phyloP scores from a whole-genome alignment of 108 stramenopile species.

The Cyclotella kingstonii region DNA sequence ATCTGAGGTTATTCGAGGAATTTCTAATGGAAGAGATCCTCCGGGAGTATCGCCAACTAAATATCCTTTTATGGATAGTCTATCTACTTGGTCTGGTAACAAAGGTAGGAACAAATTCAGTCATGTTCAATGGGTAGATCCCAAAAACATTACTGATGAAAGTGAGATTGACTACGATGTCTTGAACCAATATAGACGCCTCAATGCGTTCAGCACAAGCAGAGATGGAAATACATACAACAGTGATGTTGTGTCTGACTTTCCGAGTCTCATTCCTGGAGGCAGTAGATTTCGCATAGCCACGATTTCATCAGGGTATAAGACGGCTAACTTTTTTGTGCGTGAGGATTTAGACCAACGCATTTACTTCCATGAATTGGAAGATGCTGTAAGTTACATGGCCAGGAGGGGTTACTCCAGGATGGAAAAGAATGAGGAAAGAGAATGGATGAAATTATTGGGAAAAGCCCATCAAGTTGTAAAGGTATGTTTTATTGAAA shows the following conservation, averaged over 20 bases:
- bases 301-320: conserved; percentile 36
- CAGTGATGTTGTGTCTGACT: not conserved
- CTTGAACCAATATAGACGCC: conserved; percentile 4
- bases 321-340: conserved; percentile 32
- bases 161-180: conserved; percentile 10
- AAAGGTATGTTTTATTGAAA: conserved; percentile 14
- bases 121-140: conserved; percentile 22
- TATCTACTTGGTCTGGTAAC: not conserved
- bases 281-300: conserved; percentile 20
- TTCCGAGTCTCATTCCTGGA: not conserved
- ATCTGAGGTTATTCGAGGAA: not conserved
- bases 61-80: not conserved
- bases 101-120: not conserved
- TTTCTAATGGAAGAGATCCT: conserved; percentile 2
- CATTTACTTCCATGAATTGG: conserved; percentile 38
- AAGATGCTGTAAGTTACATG: conserved; percentile 36
- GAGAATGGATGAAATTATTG: conserved; percentile 24
- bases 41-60: conserved; percentile 1
- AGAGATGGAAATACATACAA: not conserved
- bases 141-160: conserved; percentile 17
- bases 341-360: conserved; percentile 40
- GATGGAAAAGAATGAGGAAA: conserved; percentile 29
- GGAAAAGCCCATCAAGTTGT: conserved; percentile 29
- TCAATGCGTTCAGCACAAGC: not conserved
- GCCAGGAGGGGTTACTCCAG: conserved; percentile 28